Conservation (phyloP, 2,329 filamentous ascomycete species). For the Chalaropsis thielavioides region DNA sequence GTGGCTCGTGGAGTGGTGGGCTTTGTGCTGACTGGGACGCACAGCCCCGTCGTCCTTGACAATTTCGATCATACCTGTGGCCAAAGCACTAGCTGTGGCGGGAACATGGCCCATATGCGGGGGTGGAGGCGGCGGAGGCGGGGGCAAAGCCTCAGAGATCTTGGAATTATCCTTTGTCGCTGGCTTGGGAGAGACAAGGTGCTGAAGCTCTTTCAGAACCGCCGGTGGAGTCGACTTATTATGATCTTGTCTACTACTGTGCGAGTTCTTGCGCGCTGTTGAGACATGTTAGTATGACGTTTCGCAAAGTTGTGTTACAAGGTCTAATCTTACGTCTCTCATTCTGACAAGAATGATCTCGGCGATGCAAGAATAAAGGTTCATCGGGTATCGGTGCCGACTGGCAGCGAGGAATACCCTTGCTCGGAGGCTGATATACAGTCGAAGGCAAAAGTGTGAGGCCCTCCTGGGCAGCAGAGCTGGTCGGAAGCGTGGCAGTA, state of each 20-base stretch:
- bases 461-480: conserved; percentile 29
- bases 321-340: conserved; percentile 1
- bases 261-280: conserved; percentile 13
- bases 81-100: conserved; percentile 31
- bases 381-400: conserved; percentile 39
- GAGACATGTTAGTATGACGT: neutral
- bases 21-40: neutral
- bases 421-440: conserved; percentile 43
- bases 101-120: conserved; percentile 29
- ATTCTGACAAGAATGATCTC: neutral
- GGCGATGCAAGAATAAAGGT: conserved; percentile 19
- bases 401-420: conserved; percentile 43
- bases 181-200: conserved; percentile 27
- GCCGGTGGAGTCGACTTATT: conserved; percentile 30
- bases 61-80: conserved; percentile 48
- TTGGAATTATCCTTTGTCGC: neutral
- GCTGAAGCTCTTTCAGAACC: conserved; percentile 47
- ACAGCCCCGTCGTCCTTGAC: conserved; percentile 45
- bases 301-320: neutral
- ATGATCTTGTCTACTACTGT: conserved; percentile 2
- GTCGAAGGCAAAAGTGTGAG: conserved; percentile 43
- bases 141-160: conserved; percentile 30
- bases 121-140: conserved; percentile 47
- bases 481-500: conserved; percentile 38
- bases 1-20: neutral